Conservation (phyloP, 228 moss, liverwort and hornwort species). For the Sphagnum magellanicum region DNA sequence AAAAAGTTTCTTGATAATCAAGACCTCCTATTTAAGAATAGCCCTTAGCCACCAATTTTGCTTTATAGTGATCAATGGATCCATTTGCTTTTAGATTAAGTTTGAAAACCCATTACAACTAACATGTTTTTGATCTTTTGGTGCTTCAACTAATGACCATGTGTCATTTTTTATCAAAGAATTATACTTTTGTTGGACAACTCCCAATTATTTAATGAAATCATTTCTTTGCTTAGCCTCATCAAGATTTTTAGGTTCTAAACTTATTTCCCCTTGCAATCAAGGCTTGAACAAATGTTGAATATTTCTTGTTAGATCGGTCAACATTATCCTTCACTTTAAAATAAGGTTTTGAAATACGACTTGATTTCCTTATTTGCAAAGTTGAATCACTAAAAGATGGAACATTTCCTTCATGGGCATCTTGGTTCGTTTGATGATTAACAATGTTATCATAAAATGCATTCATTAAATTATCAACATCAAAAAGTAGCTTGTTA, state of each 20-base stretch:
- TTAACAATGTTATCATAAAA: background rate
- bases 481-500: background rate
- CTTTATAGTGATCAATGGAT: background rate
- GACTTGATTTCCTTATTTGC: background rate
- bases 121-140: background rate
- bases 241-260: background rate
- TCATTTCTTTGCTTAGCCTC: background rate
- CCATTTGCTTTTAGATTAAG: background rate
- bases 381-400: background rate
- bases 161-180: background rate
- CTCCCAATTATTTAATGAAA: background rate
- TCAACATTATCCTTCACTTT: background rate
- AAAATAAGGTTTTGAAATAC: background rate
- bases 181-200: background rate
- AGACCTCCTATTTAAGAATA: background rate
- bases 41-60: background rate
- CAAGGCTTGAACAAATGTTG: background rate
- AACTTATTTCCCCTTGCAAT: background rate
- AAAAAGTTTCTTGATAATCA: background rate
- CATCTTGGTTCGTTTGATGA: background rate
- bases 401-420: background rate
- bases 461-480: background rate
- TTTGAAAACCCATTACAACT: background rate
- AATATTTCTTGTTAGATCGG: background rate
- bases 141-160: background rate